Evolutionary conservation across 208 protist species (phyloP), one percentile per base, ranked within the genome.

Genomic region (Zelonia costaricensis): DNA sequence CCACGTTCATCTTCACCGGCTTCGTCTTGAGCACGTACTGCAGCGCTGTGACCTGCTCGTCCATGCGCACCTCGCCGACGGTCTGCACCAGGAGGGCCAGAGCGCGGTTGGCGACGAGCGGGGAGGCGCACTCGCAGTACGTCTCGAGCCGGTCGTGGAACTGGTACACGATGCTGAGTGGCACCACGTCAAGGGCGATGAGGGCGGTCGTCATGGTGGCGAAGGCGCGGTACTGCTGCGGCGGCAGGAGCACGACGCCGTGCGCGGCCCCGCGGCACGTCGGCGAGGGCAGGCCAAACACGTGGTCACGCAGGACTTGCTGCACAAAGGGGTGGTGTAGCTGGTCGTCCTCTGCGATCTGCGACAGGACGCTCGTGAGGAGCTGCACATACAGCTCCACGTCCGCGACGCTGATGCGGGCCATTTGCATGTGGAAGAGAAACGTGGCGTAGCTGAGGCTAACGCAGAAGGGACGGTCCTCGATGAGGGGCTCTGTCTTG

Each of bases 351-450:
- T 87, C 80, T 33, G 63, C 52, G 10, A 96, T 74, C 76, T 91
- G 84, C 12, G 74, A 64, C 13, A 96, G 70, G 48, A 92, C 63
- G 22, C 67, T 78, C 9, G 68, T 69, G 56, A 94, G 71, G 31
- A 96, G 84, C 69, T 93, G 78, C 43, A 88, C 87, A 69, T 96
- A 96, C 43, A 92, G 35, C 44, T 94, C 85, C 25, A 93, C 83
- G 62, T 96, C 91, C 4, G 71, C 23, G 12, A 88, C 58, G 62
- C 78, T 86, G 42, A 96, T 86, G 53, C 85, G 87, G 40, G 91
- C 73, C 91, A 96, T 96, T 62, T 96, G 87, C 58, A 94, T 84
- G 61, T 96, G 91, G 54, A 93, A 96, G 16, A 96, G 76, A 64
- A 96, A 96, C 10, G 91, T 94, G 18, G 87, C 70, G 63, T 86